Evolutionary conservation across 208 protist species (phyloP), one percentile per base, ranked within the genome.

Genomic region (Strigomonas culicis): DNA sequence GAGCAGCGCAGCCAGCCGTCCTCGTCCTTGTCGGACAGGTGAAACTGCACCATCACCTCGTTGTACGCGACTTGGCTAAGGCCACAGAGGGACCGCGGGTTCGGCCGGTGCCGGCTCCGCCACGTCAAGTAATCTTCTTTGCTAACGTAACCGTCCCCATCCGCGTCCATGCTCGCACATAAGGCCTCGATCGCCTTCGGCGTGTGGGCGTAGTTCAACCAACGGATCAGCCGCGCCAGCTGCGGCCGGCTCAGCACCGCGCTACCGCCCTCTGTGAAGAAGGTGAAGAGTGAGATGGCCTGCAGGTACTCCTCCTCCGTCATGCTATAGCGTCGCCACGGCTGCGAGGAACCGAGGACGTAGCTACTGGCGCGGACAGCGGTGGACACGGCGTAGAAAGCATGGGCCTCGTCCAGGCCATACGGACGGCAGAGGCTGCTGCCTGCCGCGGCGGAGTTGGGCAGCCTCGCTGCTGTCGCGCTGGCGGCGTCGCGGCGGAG

Each of bases 1-100:
- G 86, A 56, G 50, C 74, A 52, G 30, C 79, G 67, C 4, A 93
- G 56, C 24, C 68, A 63, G 21, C 86, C 90, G 58, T 92, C 81
- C 36, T 89, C 72, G 43, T 93, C 77, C 25, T 17, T 68, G 67
- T 93, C 84, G 75, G 87, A 92, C 22, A 65, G 66, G 61, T 79
- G 84, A 62, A 93, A 93, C 63, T 93, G 84, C 74, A 93, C 86
- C 86, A 95, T 89, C 27, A 92, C 73, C 22, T 79, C 82, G 63
- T 92, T 87, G 77, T 95, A 95, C 57, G 91, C 73, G 3, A 75
- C 43, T 57, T 92, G 84, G n/a, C 79, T 82, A 6, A 93, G 69
- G 1, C 86, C 86, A 53, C 92, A 95, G 21, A 92, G 74, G 1
- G 75, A 43, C 27, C 81, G 59, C 27, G 86, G 82, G 53, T 89